These are phyloP conservation scores for Achaetomiella virescens DNA, from an alignment of 495 filamentous ascomycete genomes.

Conservation along the genomic window DNA sequence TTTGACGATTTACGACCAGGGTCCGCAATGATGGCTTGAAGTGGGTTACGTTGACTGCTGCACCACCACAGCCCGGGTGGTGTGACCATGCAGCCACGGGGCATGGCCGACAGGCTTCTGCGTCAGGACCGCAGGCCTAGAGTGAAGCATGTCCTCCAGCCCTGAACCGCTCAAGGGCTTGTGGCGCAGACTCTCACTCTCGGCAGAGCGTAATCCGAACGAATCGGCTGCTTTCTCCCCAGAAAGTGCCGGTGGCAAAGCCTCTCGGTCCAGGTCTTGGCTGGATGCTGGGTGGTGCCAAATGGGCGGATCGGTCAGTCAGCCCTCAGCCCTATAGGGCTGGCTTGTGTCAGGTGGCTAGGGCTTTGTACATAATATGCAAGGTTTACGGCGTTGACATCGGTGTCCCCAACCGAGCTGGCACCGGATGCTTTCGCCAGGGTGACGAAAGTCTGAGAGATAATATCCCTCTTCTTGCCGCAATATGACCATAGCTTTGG, in stretches of 20 bases:
- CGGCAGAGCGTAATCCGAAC: background rate
- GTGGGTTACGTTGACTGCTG: background rate
- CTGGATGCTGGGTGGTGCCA: background rate
- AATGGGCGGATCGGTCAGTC: background rate
- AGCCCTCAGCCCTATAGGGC: slow-evolving; percentile 1
- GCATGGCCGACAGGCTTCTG: background rate
- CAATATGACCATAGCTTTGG: no score
- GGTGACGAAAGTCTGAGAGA: no score
- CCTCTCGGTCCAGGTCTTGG: background rate
- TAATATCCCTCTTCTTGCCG: no score
- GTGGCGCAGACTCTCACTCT: background rate
- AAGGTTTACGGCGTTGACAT: background rate
- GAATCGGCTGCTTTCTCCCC: background rate
- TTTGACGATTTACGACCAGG: background rate
- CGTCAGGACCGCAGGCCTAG: background rate
- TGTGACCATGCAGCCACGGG: background rate
- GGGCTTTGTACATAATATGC: background rate
- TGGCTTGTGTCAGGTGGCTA: background rate
- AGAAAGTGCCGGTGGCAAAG: background rate
- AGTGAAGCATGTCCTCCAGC: background rate
- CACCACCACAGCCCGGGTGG: background rate
- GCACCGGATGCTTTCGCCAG: no score
- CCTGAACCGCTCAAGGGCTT: background rate
- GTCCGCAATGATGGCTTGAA: background rate
- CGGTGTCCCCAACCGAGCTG: background rate